These are phyloP conservation scores for Fusarium dlaminii DNA, from an alignment of 2,329 filamentous ascomycete genomes.

Conservation along the genomic window DNA sequence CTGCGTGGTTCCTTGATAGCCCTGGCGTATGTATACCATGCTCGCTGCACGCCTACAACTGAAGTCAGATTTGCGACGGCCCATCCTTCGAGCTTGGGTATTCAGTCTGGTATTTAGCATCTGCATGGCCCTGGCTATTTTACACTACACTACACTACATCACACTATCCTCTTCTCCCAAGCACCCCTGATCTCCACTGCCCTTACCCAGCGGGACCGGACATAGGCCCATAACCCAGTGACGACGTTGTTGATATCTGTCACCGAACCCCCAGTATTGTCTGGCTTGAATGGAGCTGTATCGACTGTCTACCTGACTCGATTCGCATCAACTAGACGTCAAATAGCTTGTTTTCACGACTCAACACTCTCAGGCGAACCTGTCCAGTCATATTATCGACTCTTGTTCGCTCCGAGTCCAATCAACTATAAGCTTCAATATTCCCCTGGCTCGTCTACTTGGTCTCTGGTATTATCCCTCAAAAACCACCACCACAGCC, in stretches of 20 bases:
- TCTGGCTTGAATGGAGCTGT: slow-evolving; percentile 7
- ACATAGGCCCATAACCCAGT: slow-evolving; percentile 10
- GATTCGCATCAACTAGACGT: slow-evolving; percentile 21
- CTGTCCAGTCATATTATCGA: slow-evolving; percentile 7
- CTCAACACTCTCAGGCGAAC: slow-evolving; percentile 9
- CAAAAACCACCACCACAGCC: not conserved
- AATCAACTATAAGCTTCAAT: slow-evolving; percentile 1
- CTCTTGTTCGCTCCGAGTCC: not conserved
- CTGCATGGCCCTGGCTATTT: slow-evolving; percentile 27
- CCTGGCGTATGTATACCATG: slow-evolving; percentile 32
- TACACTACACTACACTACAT: slow-evolving; percentile 11
- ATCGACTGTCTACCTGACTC: slow-evolving; percentile 28
- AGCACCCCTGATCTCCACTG: slow-evolving; percentile 27
- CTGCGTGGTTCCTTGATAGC: slow-evolving; percentile 39
- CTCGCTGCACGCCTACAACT: slow-evolving; percentile 39
- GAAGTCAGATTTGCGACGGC: slow-evolving; percentile 39
- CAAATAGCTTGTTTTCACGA: slow-evolving; percentile 9
- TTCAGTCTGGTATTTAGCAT: slow-evolving; percentile 32
- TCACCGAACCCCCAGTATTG: slow-evolving; percentile 22
- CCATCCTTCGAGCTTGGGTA: slow-evolving; percentile 12
- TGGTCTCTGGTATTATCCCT: slow-evolving; percentile 12
- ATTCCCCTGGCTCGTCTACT: slow-evolving; percentile 9
- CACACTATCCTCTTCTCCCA: not conserved
- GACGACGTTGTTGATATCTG: slow-evolving; percentile 30
- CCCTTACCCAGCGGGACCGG: slow-evolving; percentile 30